phyloP scores from a whole-genome alignment of 2,329 filamentous ascomycete genomes.

The Colletotrichum cuscutae region DNA sequence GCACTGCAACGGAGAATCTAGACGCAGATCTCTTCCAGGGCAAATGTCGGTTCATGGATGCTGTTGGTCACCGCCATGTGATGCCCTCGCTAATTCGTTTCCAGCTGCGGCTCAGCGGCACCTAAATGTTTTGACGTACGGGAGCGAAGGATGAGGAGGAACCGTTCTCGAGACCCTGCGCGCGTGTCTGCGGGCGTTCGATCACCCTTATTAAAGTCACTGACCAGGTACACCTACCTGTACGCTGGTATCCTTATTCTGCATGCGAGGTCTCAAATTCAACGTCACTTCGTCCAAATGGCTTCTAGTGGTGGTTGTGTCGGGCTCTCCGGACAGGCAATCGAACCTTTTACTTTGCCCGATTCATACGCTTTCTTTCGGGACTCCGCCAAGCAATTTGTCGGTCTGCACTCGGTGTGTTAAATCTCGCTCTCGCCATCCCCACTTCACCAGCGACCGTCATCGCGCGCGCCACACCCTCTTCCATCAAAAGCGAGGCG shows the following conservation, averaged over 20 bases:
- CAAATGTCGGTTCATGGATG: not conserved
- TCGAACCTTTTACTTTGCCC: not conserved
- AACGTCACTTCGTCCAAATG: not conserved
- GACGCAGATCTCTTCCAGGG: not conserved
- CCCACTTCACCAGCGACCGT: not conserved
- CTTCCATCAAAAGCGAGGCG: not conserved
- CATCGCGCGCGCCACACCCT: not conserved
- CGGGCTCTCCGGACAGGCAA: not conserved
- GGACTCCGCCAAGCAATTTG: not conserved
- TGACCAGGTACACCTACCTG: not conserved
- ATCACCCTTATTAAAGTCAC: not conserved
- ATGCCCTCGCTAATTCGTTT: not conserved
- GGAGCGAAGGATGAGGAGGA: slow-evolving; percentile 5
- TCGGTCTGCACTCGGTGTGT: slow-evolving; percentile 28
- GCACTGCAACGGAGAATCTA: slow-evolving; percentile 2
- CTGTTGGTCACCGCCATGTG: not conserved
- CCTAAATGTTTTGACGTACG: not conserved
- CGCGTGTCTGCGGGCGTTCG: not conserved
- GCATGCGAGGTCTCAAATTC: not conserved
- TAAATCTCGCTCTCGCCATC: not conserved
- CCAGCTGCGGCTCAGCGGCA: slow-evolving; percentile 5
- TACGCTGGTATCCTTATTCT: not conserved
- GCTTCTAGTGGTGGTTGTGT: not conserved
- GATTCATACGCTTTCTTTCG: not conserved
- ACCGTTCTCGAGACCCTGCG: not conserved